Evolutionary conservation across 148 eudicot genomes (phyloP).

Genomic region (Camellia japonica): DNA sequence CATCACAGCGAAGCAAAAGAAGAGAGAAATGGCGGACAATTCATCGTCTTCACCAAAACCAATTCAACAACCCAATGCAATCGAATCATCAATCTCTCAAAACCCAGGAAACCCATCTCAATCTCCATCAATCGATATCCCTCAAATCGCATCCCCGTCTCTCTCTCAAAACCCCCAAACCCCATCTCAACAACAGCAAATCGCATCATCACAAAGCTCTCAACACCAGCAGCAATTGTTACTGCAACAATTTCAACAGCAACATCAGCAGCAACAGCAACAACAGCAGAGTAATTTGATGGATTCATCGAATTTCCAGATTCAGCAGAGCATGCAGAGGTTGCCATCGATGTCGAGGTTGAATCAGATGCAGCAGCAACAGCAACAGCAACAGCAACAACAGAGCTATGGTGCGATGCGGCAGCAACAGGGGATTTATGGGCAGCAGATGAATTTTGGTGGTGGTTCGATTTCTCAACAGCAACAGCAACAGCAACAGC

Average conservation of each 20-base stretch:
- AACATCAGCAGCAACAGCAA: background rate
- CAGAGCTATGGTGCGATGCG: slow-evolving; percentile 20
- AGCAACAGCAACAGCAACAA: background rate
- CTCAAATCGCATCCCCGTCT: slow-evolving; percentile 45
- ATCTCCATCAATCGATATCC: slow-evolving; percentile 49
- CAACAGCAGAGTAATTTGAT: slow-evolving; percentile 25
- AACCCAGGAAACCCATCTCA: slow-evolving; percentile 29
- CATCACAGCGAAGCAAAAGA: background rate
- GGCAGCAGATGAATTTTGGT: slow-evolving; percentile 64
- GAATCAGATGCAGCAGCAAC: slow-evolving; percentile 31
- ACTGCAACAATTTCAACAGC: slow-evolving; percentile 2
- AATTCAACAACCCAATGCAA: slow-evolving; percentile 41
- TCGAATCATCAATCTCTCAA: slow-evolving; percentile 30
- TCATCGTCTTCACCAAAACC: slow-evolving; percentile 44
- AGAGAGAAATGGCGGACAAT: slow-evolving; percentile 41
- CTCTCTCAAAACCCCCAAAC: slow-evolving; percentile 32
- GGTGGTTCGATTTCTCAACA: slow-evolving; percentile 33
- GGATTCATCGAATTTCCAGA: slow-evolving; percentile 24
- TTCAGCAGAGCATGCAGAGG: slow-evolving; percentile 31
- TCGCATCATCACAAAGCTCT: slow-evolving; percentile 10
- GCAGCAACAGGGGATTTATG: slow-evolving; percentile 49
- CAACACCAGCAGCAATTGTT: slow-evolving; percentile 32
- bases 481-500: slow-evolving; percentile 43
- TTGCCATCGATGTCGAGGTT: slow-evolving; percentile 29
- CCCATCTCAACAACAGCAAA: slow-evolving; percentile 34